Percentiles rank a stretch among this genome's conserved stretches.
Conservation (phyloP, 768 basidiomycete species). For the Tremella fuciformis region DNA sequence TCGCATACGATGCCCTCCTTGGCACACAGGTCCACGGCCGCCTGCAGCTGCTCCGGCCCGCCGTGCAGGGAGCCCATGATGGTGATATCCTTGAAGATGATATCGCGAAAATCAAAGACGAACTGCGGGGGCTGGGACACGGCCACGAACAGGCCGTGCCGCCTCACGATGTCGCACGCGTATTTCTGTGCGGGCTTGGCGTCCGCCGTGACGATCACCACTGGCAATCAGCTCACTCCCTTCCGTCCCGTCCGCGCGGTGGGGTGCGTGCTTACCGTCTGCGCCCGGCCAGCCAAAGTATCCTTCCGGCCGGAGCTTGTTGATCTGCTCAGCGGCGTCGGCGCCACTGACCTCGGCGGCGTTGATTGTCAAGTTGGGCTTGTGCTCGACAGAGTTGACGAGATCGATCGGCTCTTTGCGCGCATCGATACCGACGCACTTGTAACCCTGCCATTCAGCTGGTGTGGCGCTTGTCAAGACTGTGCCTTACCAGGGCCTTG, state of each 20-base stretch:
- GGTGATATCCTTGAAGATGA: constrained; percentile 24
- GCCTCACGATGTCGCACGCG: constrained; percentile 10
- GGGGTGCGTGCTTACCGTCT: constrained; percentile 17
- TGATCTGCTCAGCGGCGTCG: constrained; percentile 18
- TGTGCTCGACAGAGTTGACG: constrained; percentile 7
- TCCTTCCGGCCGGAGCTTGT: constrained; percentile 18
- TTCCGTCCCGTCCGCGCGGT: neutral
- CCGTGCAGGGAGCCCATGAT: constrained; percentile 22
- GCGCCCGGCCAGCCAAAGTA: constrained; percentile 22
- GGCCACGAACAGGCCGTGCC: constrained; percentile 25
- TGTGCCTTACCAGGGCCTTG: constrained; percentile 23
- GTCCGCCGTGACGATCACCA: constrained; percentile 21
- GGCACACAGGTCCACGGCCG: constrained; percentile 11
- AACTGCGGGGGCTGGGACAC: constrained; percentile 20
- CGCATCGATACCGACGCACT: constrained; percentile 28
- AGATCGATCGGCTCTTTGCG: constrained; percentile 18
- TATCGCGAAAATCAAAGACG: constrained; percentile 13
- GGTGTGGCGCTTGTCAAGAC: neutral
- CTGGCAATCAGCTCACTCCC: constrained; percentile 4
- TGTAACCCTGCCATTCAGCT: constrained; percentile 18
- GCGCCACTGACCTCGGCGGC: constrained; percentile 12
- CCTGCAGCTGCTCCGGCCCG: constrained; percentile 17
- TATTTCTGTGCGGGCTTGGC: constrained; percentile 16
- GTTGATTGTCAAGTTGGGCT: constrained; percentile 22
- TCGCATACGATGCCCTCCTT: constrained; percentile 19